Conservation (phyloP, 306 rosid genomes). For the Vachellia collinsii region DNA sequence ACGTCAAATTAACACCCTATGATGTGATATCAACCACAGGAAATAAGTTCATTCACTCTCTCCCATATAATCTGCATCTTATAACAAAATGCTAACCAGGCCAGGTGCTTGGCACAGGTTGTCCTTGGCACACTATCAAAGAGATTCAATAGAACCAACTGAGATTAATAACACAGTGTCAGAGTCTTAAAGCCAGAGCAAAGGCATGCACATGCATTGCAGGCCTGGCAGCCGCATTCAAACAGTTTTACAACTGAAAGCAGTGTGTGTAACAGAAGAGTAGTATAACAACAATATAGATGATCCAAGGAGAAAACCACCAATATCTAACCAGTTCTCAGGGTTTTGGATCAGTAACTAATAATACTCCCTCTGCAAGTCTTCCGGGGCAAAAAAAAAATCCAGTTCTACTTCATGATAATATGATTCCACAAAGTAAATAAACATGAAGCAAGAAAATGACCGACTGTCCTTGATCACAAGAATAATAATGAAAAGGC, state of each 20-base stretch:
- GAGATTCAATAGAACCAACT: not conserved
- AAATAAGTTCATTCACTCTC: slow-evolving; percentile 14
- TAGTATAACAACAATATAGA: not conserved
- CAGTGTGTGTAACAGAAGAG: not conserved
- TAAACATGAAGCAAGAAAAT: not conserved
- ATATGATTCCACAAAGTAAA: not conserved
- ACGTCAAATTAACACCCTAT: not conserved
- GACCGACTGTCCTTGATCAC: not conserved
- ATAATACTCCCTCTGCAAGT: slow-evolving; percentile 20
- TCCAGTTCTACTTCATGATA: slow-evolving; percentile 1
- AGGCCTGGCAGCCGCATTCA: not conserved
- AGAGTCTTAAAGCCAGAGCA: not conserved
- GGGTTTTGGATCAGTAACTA: not conserved
- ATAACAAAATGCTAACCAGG: not conserved
- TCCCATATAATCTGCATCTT: not conserved
- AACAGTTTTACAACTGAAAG: slow-evolving; percentile 2
- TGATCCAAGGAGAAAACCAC: not conserved
- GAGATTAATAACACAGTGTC: not conserved
- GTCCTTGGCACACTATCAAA: not conserved
- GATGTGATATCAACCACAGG: not conserved
- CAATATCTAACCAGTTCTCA: not conserved
- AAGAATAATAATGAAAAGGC: not conserved
- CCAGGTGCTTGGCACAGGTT: not conserved
- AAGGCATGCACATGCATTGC: not conserved
- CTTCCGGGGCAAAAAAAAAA: not conserved